Percentiles rank a stretch among this genome's conserved stretches.
Conservation (phyloP, 495 filamentous ascomycete species). For the Elasticomyces elasticus region DNA sequence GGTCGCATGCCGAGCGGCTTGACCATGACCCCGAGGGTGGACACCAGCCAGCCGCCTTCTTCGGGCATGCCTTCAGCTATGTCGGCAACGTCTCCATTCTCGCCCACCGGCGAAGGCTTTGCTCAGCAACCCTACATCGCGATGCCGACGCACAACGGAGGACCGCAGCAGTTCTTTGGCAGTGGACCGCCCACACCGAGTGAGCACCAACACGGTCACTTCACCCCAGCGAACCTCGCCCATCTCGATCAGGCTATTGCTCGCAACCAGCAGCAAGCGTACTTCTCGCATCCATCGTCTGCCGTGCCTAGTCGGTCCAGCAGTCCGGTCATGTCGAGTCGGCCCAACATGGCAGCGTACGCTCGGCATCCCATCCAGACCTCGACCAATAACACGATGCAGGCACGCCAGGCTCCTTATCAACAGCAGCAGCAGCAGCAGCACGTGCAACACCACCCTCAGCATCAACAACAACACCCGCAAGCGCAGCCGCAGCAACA, state of each 20-base stretch:
- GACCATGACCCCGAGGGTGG: constrained; percentile 54
- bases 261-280: constrained; percentile 8
- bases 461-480: constrained; percentile 7
- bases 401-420: constrained; percentile 3
- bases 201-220: constrained; percentile 40
- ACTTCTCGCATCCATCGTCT: constrained; percentile 21
- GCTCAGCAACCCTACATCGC: constrained; percentile 15
- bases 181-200: constrained; percentile 57
- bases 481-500: constrained; percentile 9
- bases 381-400: constrained; percentile 9
- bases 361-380: constrained; percentile 9
- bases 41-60: constrained; percentile 19
- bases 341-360: constrained; percentile 9
- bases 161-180: constrained; percentile 37
- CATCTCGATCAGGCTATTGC: constrained; percentile 6
- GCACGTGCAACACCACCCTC: not conserved
- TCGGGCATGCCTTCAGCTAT: constrained; percentile 9
- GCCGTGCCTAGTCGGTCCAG: constrained; percentile 18
- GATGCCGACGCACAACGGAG: constrained; percentile 18
- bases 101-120: constrained; percentile 6
- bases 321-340: constrained; percentile 12
- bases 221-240: constrained; percentile 41
- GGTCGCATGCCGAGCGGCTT: constrained; percentile 58
- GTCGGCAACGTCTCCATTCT: constrained; percentile 13
- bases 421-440: not conserved